Evolutionary conservation across 1,284 basidiomycete species (phyloP).

Genomic region (Rhodotorula glutinis): DNA sequence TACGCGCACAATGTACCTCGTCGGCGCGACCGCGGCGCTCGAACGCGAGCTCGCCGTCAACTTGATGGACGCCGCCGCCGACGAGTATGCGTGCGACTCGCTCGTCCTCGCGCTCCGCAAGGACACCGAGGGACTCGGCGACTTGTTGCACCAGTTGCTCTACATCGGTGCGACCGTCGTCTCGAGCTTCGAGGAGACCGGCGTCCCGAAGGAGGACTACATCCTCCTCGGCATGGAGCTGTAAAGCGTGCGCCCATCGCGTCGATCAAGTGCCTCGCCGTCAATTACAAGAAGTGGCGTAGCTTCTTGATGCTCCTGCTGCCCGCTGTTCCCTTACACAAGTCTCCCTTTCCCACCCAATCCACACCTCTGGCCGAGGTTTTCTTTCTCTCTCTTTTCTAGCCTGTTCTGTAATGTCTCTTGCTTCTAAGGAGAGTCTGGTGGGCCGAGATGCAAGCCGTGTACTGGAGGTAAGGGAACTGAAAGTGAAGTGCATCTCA

Average conservation of each 20-base stretch:
- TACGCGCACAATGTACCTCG: conserved; percentile 36
- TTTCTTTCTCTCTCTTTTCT: background rate
- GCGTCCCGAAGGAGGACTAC: conserved; percentile 4
- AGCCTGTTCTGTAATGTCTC: background rate
- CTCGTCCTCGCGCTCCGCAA: conserved; percentile 37
- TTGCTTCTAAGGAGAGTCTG: too few species aligned
- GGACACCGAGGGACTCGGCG: conserved; percentile 9
- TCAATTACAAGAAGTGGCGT: background rate
- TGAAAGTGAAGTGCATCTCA: too few species aligned
- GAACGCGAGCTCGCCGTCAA: conserved; percentile 33
- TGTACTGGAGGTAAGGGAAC: too few species aligned
- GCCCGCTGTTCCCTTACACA: background rate
- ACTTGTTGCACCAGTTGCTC: conserved; percentile 35
- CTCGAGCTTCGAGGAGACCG: conserved; percentile 5
- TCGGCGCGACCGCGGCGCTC: conserved; percentile 13
- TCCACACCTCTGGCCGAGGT: conserved; percentile 8
- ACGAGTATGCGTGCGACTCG: conserved; percentile 30
- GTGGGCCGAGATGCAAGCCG: too few species aligned
- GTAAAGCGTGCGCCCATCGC: background rate
- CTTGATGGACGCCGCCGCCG: conserved; percentile 32
- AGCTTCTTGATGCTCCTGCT: too few species aligned
- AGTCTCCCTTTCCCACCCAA: background rate
- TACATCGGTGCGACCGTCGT: conserved; percentile 38
- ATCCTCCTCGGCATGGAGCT: conserved; percentile 13
- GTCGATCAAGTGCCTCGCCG: background rate